These are phyloP conservation scores for Actinomortierella ambigua DNA, from an alignment of 371 early-diverging fungal genomes.

Conservation along the genomic window DNA sequence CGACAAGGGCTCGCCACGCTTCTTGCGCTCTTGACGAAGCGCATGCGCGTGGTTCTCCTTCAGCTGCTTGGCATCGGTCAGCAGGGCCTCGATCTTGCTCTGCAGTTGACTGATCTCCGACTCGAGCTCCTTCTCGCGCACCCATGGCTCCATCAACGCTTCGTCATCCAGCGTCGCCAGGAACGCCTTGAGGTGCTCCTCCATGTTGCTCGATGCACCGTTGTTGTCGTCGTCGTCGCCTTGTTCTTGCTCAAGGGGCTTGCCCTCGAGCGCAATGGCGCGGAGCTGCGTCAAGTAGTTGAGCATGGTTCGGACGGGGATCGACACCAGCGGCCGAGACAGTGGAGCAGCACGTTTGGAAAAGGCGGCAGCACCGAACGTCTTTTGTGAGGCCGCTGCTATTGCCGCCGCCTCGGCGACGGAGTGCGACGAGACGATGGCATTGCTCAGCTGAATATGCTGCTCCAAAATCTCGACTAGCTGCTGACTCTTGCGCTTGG, in stretches of 20 bases:
- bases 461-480: constrained; percentile 31
- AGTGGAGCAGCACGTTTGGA: too few species aligned
- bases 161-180: constrained; percentile 23
- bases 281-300: constrained; percentile 42
- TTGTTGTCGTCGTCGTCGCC: constrained; percentile 13
- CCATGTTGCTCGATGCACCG: constrained; percentile 8
- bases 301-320: constrained; percentile 43
- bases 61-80: constrained; percentile 14
- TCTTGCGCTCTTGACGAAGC: constrained; percentile 22
- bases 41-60: constrained; percentile 13
- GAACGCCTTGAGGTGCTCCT: constrained; percentile 25
- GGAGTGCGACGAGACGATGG: constrained; percentile 12
- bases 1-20: not conserved
- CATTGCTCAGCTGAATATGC: constrained; percentile 41
- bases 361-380: too few species aligned
- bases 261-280: not conserved
- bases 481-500: constrained; percentile 39
- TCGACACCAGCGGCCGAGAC: not conserved
- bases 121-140: constrained; percentile 39
- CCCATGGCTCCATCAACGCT: constrained; percentile 39
- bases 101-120: constrained; percentile 28
- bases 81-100: constrained; percentile 28
- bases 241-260: constrained; percentile 6
- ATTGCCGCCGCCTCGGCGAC: too few species aligned
- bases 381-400: too few species aligned